These are phyloP conservation scores for Crithidia mellificae DNA, from an alignment of 208 protist species.

Conservation along the genomic window DNA sequence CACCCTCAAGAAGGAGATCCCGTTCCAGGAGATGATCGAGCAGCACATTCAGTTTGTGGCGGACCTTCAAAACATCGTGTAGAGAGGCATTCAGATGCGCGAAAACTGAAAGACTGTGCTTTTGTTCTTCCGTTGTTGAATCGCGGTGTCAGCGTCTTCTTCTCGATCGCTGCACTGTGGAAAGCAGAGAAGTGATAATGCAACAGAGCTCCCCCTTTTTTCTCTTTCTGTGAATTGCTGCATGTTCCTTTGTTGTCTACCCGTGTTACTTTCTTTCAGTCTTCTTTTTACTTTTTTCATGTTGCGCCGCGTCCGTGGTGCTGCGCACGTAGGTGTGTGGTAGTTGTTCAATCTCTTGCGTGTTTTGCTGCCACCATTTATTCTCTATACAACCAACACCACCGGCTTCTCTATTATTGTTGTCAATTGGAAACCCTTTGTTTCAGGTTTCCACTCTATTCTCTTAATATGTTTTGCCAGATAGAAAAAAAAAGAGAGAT, in stretches of 20 bases:
- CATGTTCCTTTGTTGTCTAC: too few relatives aligned
- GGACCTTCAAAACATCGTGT: conserved; percentile 88
- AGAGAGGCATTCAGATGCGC: too few relatives aligned
- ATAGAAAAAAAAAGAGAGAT: conserved; percentile 1
- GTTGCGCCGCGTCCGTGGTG: neutral
- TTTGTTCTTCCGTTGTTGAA: too few relatives aligned
- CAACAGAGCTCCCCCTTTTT: too few relatives aligned
- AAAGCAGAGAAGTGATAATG: too few relatives aligned
- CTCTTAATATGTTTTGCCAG: neutral
- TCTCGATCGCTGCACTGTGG: too few relatives aligned
- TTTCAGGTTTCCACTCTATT: neutral
- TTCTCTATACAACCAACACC: neutral
- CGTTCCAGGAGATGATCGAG: conserved; percentile 81
- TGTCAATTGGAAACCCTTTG: neutral
- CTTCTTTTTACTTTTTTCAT: too few relatives aligned
- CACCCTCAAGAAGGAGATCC: conserved; percentile 70
- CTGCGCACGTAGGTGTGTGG: neutral
- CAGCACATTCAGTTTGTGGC: conserved; percentile 77
- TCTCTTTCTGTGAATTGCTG: too few relatives aligned
- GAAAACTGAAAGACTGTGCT: too few relatives aligned
- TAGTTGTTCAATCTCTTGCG: too few relatives aligned
- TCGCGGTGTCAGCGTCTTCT: too few relatives aligned
- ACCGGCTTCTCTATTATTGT: neutral
- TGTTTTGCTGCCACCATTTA: neutral
- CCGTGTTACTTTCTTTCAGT: too few relatives aligned